phyloP scores from a whole-genome alignment of 2,329 filamentous ascomycete species.

The Exserohilum turcica region DNA sequence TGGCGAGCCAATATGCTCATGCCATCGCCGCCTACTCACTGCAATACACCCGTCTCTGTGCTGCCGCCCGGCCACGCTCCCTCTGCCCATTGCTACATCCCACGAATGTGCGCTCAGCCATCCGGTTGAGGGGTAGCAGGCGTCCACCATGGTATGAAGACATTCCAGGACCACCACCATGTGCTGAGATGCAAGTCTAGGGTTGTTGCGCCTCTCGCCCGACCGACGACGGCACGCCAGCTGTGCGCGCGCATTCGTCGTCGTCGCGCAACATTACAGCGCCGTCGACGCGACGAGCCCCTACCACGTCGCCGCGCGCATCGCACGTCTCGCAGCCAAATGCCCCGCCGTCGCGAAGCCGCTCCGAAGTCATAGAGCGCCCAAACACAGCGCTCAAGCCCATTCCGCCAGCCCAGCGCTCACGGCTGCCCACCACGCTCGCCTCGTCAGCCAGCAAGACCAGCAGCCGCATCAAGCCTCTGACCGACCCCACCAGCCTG shows the following conservation, averaged over 20 bases:
- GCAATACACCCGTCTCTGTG: slow-evolving; percentile 1
- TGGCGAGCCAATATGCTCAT: slow-evolving; percentile 12
- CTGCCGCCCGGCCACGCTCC: not conserved
- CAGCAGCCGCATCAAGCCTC: slow-evolving; percentile 27
- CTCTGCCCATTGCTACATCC: slow-evolving; percentile 6
- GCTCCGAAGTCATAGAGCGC: slow-evolving; percentile 19
- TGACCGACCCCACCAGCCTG: slow-evolving; percentile 25
- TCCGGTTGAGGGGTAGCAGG: slow-evolving; percentile 13
- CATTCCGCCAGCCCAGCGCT: slow-evolving; percentile 32
- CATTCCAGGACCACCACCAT: not conserved
- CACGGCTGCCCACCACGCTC: slow-evolving; percentile 37
- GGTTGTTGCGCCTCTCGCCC: slow-evolving; percentile 31
- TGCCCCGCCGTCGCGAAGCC: slow-evolving; percentile 8
- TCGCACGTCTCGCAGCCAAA: slow-evolving; percentile 28
- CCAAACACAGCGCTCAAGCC: slow-evolving; percentile 36
- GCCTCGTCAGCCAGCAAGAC: slow-evolving; percentile 25
- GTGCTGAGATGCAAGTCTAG: slow-evolving; percentile 5
- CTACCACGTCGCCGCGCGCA: slow-evolving; percentile 23
- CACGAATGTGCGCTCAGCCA: slow-evolving; percentile 7
- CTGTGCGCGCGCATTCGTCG: slow-evolving; percentile 25
- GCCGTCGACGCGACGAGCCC: slow-evolving; percentile 28
- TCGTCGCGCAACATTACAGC: slow-evolving; percentile 38
- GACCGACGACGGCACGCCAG: slow-evolving; percentile 8
- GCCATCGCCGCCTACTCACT: slow-evolving; percentile 1
- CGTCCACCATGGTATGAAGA: slow-evolving; percentile 21